Conservation (phyloP, 768 basidiomycete genomes). For the Phaeotremella skinneri region DNA sequence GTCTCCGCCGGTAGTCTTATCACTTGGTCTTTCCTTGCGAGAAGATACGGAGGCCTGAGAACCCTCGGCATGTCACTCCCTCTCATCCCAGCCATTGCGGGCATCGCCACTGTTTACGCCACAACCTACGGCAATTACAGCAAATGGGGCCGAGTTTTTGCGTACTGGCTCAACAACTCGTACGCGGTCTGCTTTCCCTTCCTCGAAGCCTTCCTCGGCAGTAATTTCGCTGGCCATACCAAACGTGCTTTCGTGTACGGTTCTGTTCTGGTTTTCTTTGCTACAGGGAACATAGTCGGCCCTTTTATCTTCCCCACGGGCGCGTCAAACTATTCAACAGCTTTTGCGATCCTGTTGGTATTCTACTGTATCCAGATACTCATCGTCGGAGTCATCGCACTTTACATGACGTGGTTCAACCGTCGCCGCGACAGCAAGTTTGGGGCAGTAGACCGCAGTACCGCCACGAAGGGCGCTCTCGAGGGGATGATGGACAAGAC, state of each 20-base stretch:
- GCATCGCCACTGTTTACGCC: conserved; percentile 24
- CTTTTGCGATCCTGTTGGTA: conserved; percentile 24
- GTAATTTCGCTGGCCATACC: conserved; percentile 25
- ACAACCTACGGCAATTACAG: conserved; percentile 25
- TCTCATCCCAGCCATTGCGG: conserved; percentile 25
- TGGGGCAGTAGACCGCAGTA: conserved; percentile 12
- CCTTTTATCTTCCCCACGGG: conserved; percentile 27
- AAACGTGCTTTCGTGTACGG: conserved; percentile 24
- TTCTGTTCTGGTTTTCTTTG: conserved; percentile 14
- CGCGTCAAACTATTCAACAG: conserved; percentile 12
- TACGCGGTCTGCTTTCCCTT: conserved; percentile 25
- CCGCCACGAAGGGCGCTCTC: conserved; percentile 4
- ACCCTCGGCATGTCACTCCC: conserved; percentile 26
- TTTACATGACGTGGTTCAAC: conserved; percentile 22
- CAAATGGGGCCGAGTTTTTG: conserved; percentile 24
- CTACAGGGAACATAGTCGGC: conserved; percentile 25
- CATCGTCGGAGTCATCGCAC: conserved; percentile 11
- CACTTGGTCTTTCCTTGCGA: conserved; percentile 17
- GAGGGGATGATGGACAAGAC: conserved; percentile 18
- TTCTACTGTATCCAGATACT: conserved; percentile 24
- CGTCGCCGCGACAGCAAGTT: conserved; percentile 9
- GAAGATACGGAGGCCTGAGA: conserved; percentile 21
- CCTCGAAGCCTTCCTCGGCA: conserved; percentile 19
- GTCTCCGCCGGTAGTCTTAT: conserved; percentile 19
- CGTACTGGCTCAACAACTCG: conserved; percentile 27